phyloP scores from a whole-genome alignment of 2,329 filamentous ascomycete genomes.

The Penicillium capsulatum region DNA sequence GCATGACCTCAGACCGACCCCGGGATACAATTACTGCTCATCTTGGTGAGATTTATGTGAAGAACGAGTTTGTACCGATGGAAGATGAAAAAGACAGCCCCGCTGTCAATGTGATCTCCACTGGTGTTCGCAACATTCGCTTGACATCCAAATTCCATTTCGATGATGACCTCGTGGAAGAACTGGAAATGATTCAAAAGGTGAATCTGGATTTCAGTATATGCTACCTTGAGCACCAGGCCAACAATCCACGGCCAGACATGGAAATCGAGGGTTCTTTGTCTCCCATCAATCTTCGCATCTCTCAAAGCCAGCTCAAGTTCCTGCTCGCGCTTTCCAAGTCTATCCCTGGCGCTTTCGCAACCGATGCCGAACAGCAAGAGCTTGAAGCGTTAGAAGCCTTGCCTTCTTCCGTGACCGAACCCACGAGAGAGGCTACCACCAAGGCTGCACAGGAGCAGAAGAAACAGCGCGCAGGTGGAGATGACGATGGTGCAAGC shows the following conservation, averaged over 20 bases:
- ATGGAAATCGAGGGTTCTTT: slow-evolving; percentile 86
- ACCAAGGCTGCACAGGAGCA: slow-evolving; percentile 51
- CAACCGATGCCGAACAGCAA: slow-evolving; percentile 64
- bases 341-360: slow-evolving; percentile 83
- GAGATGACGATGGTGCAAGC: slow-evolving; percentile 55
- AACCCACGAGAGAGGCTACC: slow-evolving; percentile 46
- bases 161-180: slow-evolving; percentile 65
- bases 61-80: slow-evolving; percentile 83
- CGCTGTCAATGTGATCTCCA: slow-evolving; percentile 82
- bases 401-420: slow-evolving; percentile 55
- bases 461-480: slow-evolving; percentile 50
- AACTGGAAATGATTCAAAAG: slow-evolving; percentile 94
- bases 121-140: slow-evolving; percentile 86
- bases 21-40: slow-evolving; percentile 88
- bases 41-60: slow-evolving; percentile 93
- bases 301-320: slow-evolving; percentile 87
- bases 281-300: slow-evolving; percentile 84
- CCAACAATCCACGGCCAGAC: slow-evolving; percentile 75
- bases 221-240: slow-evolving; percentile 81
- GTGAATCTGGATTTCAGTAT: slow-evolving; percentile 92
- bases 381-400: slow-evolving; percentile 72
- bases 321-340: slow-evolving; percentile 83
- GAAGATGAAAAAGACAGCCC: slow-evolving; percentile 70
- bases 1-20: slow-evolving; percentile 64
- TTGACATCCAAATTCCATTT: slow-evolving; percentile 89